Percentiles rank a stretch among this genome's conserved stretches.
Evolutionary conservation across 495 filamentous ascomycete genomes (phyloP).

Genomic region (Usnea hakonensis): DNA sequence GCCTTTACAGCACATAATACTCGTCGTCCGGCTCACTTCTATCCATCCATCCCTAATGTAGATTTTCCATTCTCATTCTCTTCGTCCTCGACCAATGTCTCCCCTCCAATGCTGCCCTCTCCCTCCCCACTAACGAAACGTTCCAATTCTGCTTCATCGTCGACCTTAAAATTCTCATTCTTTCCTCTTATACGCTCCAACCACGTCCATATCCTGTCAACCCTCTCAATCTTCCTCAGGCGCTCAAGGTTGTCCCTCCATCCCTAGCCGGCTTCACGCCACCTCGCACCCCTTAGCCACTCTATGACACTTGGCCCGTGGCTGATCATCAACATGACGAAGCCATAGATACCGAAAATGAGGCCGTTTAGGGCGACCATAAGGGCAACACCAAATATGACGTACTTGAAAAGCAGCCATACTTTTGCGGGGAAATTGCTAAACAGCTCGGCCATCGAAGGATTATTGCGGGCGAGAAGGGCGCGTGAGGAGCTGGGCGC

Average conservation of each 20-base stretch:
- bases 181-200: neutral
- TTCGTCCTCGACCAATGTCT: neutral
- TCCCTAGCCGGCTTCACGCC: neutral
- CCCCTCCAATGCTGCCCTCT: neutral
- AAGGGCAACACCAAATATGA: neutral
- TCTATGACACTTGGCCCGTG: neutral
- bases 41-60: neutral
- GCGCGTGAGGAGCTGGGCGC: neutral
- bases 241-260: neutral
- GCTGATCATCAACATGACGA: too few relatives aligned
- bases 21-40: neutral
- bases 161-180: neutral
- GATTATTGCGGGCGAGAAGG: neutral
- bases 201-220: neutral
- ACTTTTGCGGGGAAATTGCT: neutral
- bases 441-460: neutral
- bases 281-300: neutral
- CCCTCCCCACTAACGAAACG: neutral
- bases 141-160: neutral
- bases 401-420: neutral
- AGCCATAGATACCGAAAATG: neutral
- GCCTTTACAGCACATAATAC: neutral
- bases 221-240: neutral
- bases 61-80: neutral
- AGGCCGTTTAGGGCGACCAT: neutral